These are phyloP conservation scores for Holtermannia corniformis DNA, from an alignment of 768 basidiomycete species.

Conservation along the genomic window DNA sequence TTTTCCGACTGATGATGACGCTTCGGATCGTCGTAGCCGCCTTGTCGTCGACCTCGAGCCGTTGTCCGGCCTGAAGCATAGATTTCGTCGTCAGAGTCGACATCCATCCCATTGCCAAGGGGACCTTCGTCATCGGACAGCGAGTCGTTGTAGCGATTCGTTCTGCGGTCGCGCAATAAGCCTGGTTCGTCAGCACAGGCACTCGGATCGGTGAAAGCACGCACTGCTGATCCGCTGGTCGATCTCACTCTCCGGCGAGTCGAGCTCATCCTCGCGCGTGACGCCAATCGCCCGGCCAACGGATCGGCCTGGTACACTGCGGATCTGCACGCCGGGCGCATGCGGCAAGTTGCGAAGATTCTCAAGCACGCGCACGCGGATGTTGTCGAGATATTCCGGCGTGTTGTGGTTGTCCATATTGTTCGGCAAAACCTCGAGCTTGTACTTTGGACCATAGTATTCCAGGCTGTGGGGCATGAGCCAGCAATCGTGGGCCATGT, in stretches of 20 bases:
- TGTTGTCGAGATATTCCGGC: slow-evolving; percentile 67
- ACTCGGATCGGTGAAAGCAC: slow-evolving; percentile 7
- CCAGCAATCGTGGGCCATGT: slow-evolving; percentile 48
- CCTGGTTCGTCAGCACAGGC: slow-evolving; percentile 4
- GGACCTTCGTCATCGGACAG: slow-evolving; percentile 16
- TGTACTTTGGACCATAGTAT: slow-evolving; percentile 92
- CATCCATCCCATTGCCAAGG: slow-evolving; percentile 4
- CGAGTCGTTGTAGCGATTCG: slow-evolving; percentile 6
- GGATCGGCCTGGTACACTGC: slow-evolving; percentile 62
- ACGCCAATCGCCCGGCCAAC: slow-evolving; percentile 45
- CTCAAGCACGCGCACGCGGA: slow-evolving; percentile 44
- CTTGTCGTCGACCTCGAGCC: slow-evolving; percentile 8
- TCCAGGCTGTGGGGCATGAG: slow-evolving; percentile 89
- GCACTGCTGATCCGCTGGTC: slow-evolving; percentile 42
- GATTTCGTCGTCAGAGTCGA: slow-evolving; percentile 10
- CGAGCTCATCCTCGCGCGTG: slow-evolving; percentile 32
- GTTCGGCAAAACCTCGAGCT: slow-evolving; percentile 78
- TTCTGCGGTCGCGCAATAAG: slow-evolving; percentile 6
- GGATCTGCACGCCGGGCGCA: slow-evolving; percentile 79
- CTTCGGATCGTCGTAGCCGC: not conserved
- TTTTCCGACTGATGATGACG: not conserved
- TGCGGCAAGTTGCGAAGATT: slow-evolving; percentile 54
- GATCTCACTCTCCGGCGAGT: slow-evolving; percentile 40
- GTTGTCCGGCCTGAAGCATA: slow-evolving; percentile 6
- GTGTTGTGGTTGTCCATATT: slow-evolving; percentile 93